Conservation (phyloP, 2,329 filamentous ascomycete genomes). For the Fusarium mangiferae region DNA sequence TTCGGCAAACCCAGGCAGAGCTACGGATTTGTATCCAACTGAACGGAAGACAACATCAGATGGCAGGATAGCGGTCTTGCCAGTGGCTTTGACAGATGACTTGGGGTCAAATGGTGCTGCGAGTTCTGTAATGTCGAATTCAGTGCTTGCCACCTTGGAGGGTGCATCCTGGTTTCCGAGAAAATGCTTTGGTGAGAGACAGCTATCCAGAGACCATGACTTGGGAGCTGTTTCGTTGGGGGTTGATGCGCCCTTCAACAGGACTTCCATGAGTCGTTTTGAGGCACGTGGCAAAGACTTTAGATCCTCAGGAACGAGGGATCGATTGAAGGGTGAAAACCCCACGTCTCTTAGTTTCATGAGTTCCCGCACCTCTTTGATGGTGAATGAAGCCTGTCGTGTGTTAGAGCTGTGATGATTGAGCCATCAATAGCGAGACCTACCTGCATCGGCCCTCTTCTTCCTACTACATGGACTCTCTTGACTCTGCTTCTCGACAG, state of each 20-base stretch:
- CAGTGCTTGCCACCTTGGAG: slow-evolving; percentile 68
- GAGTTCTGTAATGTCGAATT: slow-evolving; percentile 72
- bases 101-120: slow-evolving; percentile 64
- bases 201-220: slow-evolving; percentile 87
- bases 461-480: slow-evolving; percentile 86
- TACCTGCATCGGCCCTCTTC: slow-evolving; percentile 89
- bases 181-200: slow-evolving; percentile 81
- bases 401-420: background rate
- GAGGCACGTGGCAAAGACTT: slow-evolving; percentile 78
- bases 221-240: slow-evolving; percentile 62
- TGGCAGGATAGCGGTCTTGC: slow-evolving; percentile 63
- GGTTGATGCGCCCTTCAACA: slow-evolving; percentile 77
- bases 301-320: slow-evolving; percentile 74
- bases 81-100: slow-evolving; percentile 60
- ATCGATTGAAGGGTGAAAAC: slow-evolving; percentile 75
- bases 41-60: slow-evolving; percentile 86
- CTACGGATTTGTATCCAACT: slow-evolving; percentile 90
- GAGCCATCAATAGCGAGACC: slow-evolving; percentile 23
- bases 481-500: slow-evolving; percentile 79
- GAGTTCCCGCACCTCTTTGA: slow-evolving; percentile 92
- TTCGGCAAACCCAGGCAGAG: slow-evolving; percentile 78
- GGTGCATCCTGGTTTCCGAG: slow-evolving; percentile 58
- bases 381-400: slow-evolving; percentile 84
- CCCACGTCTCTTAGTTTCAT: slow-evolving; percentile 78
- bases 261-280: slow-evolving; percentile 81